A percentile compares a stretch with the other conserved stretches of the same genome.
Evolutionary conservation across 164 flowering plant genomes (phyloP).

Genomic region (Hamamelis virginiana): DNA sequence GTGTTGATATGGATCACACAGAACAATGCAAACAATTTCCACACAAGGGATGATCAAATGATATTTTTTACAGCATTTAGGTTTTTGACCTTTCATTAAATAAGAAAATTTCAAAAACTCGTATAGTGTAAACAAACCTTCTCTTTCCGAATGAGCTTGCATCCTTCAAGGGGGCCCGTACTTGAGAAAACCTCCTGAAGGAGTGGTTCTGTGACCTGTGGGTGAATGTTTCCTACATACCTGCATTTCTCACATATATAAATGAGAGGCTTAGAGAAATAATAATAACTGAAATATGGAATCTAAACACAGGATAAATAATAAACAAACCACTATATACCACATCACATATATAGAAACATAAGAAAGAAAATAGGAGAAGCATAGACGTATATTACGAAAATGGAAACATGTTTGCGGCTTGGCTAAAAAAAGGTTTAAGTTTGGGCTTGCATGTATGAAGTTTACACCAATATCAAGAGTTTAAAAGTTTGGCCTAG

Average conservation of each 20-base stretch:
- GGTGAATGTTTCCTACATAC: constrained; percentile 52
- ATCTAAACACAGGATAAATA: neutral
- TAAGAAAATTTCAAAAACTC: neutral
- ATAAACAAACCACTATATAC: neutral
- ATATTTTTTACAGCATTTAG: neutral
- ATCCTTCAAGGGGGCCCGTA: constrained; percentile 53
- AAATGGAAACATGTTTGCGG: neutral
- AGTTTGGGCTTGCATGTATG: neutral
- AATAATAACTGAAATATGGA: neutral
- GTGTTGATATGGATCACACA: neutral
- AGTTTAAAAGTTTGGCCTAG: neutral
- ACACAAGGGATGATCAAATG: neutral
- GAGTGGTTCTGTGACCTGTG: constrained; percentile 55
- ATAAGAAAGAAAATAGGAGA: neutral
- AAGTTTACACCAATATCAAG: neutral
- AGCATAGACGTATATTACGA: neutral
- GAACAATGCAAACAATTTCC: neutral
- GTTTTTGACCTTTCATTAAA: neutral
- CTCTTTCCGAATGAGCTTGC: constrained; percentile 52
- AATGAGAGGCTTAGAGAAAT: neutral
- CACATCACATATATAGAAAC: neutral
- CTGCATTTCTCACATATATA: constrained; percentile 22
- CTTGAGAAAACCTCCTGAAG: constrained; percentile 62
- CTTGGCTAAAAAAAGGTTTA: neutral
- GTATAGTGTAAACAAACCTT: constrained; percentile 21